Base-by-base conservation (phyloP, 2,329 filamentous ascomycete species). In the Apiospora kogelbergensis region DNA sequence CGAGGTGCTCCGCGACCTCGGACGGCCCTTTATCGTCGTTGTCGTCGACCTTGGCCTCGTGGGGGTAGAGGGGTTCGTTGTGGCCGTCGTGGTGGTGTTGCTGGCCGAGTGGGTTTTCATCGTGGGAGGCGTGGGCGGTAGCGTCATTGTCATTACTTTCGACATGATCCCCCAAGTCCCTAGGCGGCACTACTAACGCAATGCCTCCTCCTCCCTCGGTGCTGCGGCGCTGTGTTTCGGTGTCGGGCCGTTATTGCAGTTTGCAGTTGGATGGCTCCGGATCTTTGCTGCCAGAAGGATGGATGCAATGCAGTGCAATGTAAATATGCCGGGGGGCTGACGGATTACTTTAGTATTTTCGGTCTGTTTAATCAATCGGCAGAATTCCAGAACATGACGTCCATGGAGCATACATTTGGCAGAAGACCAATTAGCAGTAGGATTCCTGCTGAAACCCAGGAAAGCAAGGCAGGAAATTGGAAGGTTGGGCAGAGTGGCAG, bases 131-230 rank as follows among this genome's bases (percentile, higher is more conserved):
- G 69, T 71, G n/a, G 73, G 68, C 64, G 74, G 74, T 33, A 73
- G 60, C 22, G 73, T 71, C 73, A 76, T 74, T 13, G 75, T 76
- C 75, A 77, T 76, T 17, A 73, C 75, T 45, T 72, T 68, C 71
- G 73, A 72, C 46, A 67, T 70, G 42, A 44, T 66, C 44, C 40
- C 44, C 40, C 40, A 13, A 42, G 20, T 40, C 41, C 57, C 22
- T 20, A 15, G 20, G 33, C 33, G 48, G 30, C 53, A 60, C 53
- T 60, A 60, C 9, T 15, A 57, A 33, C 33, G 48, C 48, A 57
- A 37, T 60, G 26, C 17, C 13, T 37, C 30, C 11, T 15, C 40
- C 11, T 13, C 40, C 9, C 5, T 41, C 5, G 2, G 40, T 41
- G 11, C 11, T 41, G 40, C 40, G 9, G 40, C 40, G 9, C 40